phyloP scores from a whole-genome alignment of 1,139 yeast genomes.

The Ogataea hybrid region DNA sequence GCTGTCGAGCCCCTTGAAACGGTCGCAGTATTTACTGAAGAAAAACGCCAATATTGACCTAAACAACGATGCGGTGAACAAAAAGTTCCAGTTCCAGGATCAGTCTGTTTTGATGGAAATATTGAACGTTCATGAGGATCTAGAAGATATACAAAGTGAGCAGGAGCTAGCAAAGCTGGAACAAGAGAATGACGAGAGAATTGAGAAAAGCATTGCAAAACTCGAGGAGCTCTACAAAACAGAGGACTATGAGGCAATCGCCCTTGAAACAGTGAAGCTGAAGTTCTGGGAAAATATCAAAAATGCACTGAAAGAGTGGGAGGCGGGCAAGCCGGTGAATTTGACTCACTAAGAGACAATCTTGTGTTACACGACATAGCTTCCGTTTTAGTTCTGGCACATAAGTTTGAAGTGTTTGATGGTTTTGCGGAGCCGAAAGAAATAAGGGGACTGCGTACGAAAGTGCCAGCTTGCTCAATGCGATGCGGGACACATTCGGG shows the following conservation, averaged over 20 bases:
- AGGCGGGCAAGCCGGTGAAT: constrained; percentile 63
- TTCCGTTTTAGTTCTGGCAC: no score
- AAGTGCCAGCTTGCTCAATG: no score
- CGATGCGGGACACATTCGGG: no score
- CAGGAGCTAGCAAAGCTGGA: constrained; percentile 54
- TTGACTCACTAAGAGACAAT: constrained; percentile 48
- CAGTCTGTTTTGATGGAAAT: constrained; percentile 47
- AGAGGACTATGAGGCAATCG: constrained; percentile 53
- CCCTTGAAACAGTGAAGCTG: constrained; percentile 64
- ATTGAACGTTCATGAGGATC: constrained; percentile 56
- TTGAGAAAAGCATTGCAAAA: constrained; percentile 39
- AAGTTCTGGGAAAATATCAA: constrained; percentile 85
- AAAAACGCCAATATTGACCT: constrained; percentile 43
- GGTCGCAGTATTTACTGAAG: constrained; percentile 59
- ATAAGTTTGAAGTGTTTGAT: no score
- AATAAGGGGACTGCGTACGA: no score
- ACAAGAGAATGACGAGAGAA: constrained; percentile 54
- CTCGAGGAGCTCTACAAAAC: constrained; percentile 38
- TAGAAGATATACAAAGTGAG: constrained; percentile 50
- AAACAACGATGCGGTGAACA: constrained; percentile 35
- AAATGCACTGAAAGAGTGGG: constrained; percentile 75
- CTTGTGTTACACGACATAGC: no score
- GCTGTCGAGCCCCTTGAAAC: constrained; percentile 62
- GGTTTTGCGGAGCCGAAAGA: no score
- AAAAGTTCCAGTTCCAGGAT: constrained; percentile 39